phyloP scores from a whole-genome alignment of 805 yeast species.

The Zygosaccharomyces bisporus region DNA sequence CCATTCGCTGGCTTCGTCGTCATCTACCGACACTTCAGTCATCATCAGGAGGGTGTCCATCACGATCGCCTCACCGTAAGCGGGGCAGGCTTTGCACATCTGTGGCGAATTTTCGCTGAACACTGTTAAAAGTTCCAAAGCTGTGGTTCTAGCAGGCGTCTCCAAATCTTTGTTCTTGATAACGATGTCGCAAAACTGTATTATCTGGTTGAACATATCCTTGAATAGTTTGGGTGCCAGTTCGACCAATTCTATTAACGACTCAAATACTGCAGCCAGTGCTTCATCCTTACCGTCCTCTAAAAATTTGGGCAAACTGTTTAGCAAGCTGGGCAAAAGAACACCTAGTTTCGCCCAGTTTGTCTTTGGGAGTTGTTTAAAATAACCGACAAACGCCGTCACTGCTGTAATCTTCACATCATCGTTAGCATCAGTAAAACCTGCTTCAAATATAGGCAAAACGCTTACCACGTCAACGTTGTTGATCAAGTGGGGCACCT shows the following conservation, averaged over 20 bases:
- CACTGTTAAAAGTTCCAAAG: slow-evolving; percentile 83
- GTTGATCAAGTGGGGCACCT: slow-evolving; percentile 76
- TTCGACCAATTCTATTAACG: slow-evolving; percentile 84
- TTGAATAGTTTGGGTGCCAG: slow-evolving; percentile 92
- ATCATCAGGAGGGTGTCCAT: slow-evolving; percentile 73
- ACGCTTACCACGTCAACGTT: slow-evolving; percentile 51
- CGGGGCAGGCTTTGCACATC: slow-evolving; percentile 81
- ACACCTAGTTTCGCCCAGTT: slow-evolving; percentile 76
- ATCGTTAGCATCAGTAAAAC: slow-evolving; percentile 76
- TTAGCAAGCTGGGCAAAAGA: slow-evolving; percentile 76
- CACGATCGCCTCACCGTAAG: slow-evolving; percentile 69
- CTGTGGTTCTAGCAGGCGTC: slow-evolving; percentile 73
- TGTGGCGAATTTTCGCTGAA: slow-evolving; percentile 91
- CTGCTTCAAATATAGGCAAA: slow-evolving; percentile 69
- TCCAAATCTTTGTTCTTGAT: slow-evolving; percentile 79
- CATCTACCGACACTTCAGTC: slow-evolving; percentile 88
- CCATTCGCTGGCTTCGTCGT: slow-evolving; percentile 88
- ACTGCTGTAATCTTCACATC: slow-evolving; percentile 88
- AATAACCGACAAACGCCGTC: slow-evolving; percentile 87
- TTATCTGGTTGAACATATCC: slow-evolving; percentile 84
- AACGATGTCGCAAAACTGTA: slow-evolving; percentile 80
- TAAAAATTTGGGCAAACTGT: slow-evolving; percentile 81
- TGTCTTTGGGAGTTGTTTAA: slow-evolving; percentile 72
- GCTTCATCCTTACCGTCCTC: slow-evolving; percentile 76
- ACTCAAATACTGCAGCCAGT: slow-evolving; percentile 81